phyloP scores from a whole-genome alignment of 257 asterid species.

The Solanum acaule region DNA sequence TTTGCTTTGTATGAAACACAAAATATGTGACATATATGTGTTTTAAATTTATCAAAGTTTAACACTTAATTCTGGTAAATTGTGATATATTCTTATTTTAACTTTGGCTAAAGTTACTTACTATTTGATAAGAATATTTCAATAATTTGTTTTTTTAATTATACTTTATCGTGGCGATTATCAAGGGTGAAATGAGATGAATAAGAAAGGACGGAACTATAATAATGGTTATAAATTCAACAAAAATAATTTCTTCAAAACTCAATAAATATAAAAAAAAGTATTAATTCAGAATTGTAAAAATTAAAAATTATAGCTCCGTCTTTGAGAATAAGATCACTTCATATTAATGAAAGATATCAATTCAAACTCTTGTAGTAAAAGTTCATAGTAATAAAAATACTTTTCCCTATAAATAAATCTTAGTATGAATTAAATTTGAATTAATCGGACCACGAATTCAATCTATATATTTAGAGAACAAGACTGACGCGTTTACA shows the following conservation, averaged over 20 bases:
- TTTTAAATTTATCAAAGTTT: neutral
- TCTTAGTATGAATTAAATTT: neutral
- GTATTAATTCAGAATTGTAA: fast-evolving
- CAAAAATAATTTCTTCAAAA: neutral
- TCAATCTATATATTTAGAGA: neutral
- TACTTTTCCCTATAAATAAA: fast-evolving
- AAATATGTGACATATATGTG: neutral
- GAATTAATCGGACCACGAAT: neutral
- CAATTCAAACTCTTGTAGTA: neutral
- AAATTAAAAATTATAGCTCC: neutral
- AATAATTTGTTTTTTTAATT: neutral
- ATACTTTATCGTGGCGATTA: neutral
- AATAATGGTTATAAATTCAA: neutral
- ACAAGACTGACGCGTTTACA: neutral
- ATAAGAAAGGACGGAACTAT: neutral
- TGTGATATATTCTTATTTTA: neutral
- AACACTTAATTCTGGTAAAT: neutral
- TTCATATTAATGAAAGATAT: neutral
- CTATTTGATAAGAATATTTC: neutral
- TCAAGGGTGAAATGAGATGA: neutral
- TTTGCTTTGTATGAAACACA: neutral
- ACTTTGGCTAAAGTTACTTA: neutral
- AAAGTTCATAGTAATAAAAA: no score
- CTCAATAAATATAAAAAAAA: neutral
- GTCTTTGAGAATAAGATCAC: neutral